Base-by-base conservation (phyloP, 371 early-diverging fungal genomes). In the Mucor saturninus region DNA sequence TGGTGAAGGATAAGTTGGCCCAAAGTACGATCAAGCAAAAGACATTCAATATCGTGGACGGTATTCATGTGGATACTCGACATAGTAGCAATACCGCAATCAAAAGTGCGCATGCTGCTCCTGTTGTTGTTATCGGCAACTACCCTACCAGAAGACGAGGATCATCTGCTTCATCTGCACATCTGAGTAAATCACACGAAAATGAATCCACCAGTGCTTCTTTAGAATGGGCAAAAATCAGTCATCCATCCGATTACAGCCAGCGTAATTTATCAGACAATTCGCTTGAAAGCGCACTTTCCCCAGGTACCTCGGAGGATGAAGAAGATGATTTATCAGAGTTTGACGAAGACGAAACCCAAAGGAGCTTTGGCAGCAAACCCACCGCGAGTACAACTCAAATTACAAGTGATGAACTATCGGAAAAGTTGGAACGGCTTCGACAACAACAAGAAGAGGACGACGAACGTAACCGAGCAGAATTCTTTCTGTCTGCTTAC, bases 281-380 rank as follows among this genome's bases (percentile, higher is more conserved):
- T 31, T 77, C 81, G 6, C 49, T 80, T 35, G 78, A 77, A 53
- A 77, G 78, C 30, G 57, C 52, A 2, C 43, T 80, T 15, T 74
- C 67, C 37, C 72, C 78, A 15, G 81, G 81, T 26, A 74, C 81
- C n/a, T 48, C 48, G 0, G 51, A 63, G 9, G 68, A 58, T 9
- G 61, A 59, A n/a, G 56, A 8, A 1, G 56, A 9, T 40, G 10
- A 29, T 54, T 42, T 58, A 38, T 45, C 40, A 5, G 35, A 32
- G 42, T 50, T 50, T 30, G 50, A 42, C 13, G 43, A 42, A 4
- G 35, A 42, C 9, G 50, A 31, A 30, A 50, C 30, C 0, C 10
- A 29, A 29, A 10, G 5, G 4, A 50, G 31, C 31, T 30, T 30
- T 50, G 7, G 8, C 35, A 35, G 35, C 8, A 35, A 35, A 8